Conservation (phyloP, 148 eudicot genomes). For the Dysphania ambrosioides region DNA sequence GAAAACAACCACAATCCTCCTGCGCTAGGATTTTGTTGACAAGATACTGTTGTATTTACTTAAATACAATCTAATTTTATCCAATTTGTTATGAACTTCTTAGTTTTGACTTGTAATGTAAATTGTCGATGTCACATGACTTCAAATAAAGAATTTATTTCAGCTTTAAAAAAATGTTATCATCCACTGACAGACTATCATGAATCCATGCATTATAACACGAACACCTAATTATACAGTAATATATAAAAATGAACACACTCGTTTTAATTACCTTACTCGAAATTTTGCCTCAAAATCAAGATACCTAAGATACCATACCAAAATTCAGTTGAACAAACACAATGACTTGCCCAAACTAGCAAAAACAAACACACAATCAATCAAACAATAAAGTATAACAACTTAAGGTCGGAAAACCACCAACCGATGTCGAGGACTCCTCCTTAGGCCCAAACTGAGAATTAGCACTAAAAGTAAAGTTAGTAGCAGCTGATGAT, state of each 20-base stretch:
- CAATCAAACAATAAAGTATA: background rate
- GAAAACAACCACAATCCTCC: background rate
- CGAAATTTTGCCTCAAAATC: background rate
- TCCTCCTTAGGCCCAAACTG: slow-evolving; percentile 21
- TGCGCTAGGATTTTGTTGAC: too few relatives aligned
- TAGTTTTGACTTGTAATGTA: too few relatives aligned
- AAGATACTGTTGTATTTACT: too few relatives aligned
- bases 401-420: background rate
- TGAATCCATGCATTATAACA: background rate
- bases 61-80: too few relatives aligned
- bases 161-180: too few relatives aligned
- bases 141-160: too few relatives aligned
- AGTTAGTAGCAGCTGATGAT: slow-evolving; percentile 30
- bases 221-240: background rate
- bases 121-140: too few relatives aligned
- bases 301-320: background rate
- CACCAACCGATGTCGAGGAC: background rate
- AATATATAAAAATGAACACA: background rate
- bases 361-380: background rate
- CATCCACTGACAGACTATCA: background rate
- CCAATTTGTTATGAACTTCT: too few relatives aligned
- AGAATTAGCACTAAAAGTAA: slow-evolving; percentile 32
- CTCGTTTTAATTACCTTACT: background rate
- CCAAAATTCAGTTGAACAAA: background rate
- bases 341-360: too few relatives aligned